Base-by-base conservation (phyloP, 31 red algal species). In the Bonnemaisonia californica region DNA sequence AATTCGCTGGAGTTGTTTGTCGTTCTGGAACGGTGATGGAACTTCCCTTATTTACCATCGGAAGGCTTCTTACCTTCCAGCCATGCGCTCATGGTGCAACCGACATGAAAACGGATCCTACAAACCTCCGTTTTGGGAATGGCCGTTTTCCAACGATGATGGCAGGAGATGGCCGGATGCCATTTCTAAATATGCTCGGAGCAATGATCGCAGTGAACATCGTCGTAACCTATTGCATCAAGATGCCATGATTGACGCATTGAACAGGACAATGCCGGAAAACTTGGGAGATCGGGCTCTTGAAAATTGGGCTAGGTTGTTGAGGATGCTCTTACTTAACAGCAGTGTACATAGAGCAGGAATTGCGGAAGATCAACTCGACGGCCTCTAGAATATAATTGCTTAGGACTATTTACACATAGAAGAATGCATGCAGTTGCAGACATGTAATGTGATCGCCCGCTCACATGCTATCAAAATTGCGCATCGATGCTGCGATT, bases 81-180 rank as follows among this genome's bases (percentile, higher is more conserved):
- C 89, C 21, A 93, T 93, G 81, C 64, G 83, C 21, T 75, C 81
- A 18, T 93, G 89, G 89, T 93, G 89, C 51, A 85, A 93, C 24
- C 82, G 77, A 12, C 76, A 87, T 34, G 82, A 93, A 31, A 80
- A 71, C 34, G 79, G 73, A 39, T 64, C 75, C 3, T 93, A 93
- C 42, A 83, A 60, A 26, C 89, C 89, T 21, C 56, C 36, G 0
- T 93, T 93, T 30, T 93, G 89, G 89, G 59, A 79, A 45, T 93
- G 79, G 79, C 89, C 89, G 21, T 85, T 79, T 51, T 81, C 78
- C 29, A 26, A 82, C 2, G 84, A 93, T 54, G 89, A 93, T 57
- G 71, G 66, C 68, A 74, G 80, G 42, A 75, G 89, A 29, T 91
- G 82, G 82, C 82, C 82, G 40, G 70, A 72, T 51, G 82, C 82